These are phyloP conservation scores for Amaranthus cruentus DNA, from an alignment of 148 eudicot species.

Conservation along the genomic window DNA sequence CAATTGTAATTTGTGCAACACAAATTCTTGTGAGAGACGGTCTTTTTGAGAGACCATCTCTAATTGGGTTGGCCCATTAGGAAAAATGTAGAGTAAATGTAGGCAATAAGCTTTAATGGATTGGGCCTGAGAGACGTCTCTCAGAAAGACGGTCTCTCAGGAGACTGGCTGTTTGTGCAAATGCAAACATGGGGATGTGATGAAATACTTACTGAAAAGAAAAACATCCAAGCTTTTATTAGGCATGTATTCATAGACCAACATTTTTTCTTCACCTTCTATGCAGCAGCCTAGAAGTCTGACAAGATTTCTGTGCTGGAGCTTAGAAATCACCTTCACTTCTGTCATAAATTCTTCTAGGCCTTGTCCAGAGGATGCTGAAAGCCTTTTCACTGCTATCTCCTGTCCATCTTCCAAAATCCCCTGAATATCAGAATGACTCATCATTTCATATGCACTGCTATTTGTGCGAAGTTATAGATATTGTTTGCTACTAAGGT, in stretches of 20 bases:
- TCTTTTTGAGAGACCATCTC: too few relatives aligned
- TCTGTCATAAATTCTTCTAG: conserved; percentile 50
- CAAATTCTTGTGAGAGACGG: too few relatives aligned
- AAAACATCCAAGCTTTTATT: conserved; percentile 43
- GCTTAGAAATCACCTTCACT: conserved; percentile 41
- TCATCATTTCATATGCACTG: background rate
- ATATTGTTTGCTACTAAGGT: too few relatives aligned
- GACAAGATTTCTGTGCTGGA: conserved; percentile 55
- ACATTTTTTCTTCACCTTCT: conserved; percentile 38
- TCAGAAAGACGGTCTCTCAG: too few relatives aligned
- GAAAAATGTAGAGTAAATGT: too few relatives aligned
- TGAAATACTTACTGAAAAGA: conserved; percentile 32
- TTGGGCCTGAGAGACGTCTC: too few relatives aligned
- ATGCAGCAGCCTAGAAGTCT: conserved; percentile 48
- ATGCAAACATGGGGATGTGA: background rate
- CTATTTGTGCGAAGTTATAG: background rate
- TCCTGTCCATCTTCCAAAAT: conserved; percentile 26
- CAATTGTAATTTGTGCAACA: background rate
- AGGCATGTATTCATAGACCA: conserved; percentile 50
- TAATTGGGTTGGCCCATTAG: too few relatives aligned
- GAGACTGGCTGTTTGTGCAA: background rate
- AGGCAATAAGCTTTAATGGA: too few relatives aligned
- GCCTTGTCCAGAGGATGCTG: conserved; percentile 47
- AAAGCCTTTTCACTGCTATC: conserved; percentile 50
- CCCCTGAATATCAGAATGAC: conserved; percentile 19